Conservation (phyloP, 768 basidiomycete genomes). For the Serendipita indica region DNA sequence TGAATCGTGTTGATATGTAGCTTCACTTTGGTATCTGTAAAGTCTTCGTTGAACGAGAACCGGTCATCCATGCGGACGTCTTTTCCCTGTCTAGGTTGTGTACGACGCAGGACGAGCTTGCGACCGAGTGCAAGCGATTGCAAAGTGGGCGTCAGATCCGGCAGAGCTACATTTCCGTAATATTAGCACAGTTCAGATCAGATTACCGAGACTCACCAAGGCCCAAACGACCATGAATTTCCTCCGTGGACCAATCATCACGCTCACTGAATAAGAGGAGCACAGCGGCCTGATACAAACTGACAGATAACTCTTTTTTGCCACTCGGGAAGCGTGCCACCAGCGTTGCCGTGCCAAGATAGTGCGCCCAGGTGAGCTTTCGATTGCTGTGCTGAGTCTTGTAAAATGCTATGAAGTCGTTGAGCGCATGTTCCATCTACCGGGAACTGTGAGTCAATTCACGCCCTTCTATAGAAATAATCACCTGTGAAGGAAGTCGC, state of each 20-base stretch:
- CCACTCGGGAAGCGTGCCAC: slow-evolving; percentile 51
- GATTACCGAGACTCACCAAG: slow-evolving; percentile 34
- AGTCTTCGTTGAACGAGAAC: slow-evolving; percentile 71
- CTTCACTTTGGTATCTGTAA: slow-evolving; percentile 60
- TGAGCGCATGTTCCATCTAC: slow-evolving; percentile 63
- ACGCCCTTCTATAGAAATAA: slow-evolving; percentile 11
- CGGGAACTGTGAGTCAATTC: slow-evolving; percentile 13
- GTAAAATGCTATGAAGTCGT: slow-evolving; percentile 54
- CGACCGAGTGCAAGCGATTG: slow-evolving; percentile 89
- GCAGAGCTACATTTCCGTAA: slow-evolving; percentile 40
- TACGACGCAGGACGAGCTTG: slow-evolving; percentile 56
- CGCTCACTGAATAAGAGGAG: slow-evolving; percentile 73
- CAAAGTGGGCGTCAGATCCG: slow-evolving; percentile 64
- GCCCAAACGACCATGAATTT: slow-evolving; percentile 55
- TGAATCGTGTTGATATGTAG: slow-evolving; percentile 95
- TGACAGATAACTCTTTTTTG: slow-evolving; percentile 77
- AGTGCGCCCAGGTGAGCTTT: slow-evolving; percentile 72
- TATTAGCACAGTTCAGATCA: too few relatives aligned
- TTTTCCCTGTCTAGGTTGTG: slow-evolving; percentile 57
- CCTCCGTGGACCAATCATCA: slow-evolving; percentile 41
- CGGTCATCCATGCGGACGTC: slow-evolving; percentile 59
- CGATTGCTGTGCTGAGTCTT: slow-evolving; percentile 60
- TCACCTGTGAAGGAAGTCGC: background rate
- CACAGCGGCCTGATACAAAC: slow-evolving; percentile 79
- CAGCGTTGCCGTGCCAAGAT: slow-evolving; percentile 69